Base-by-base conservation (phyloP, 1,284 basidiomycete genomes). In the Cerioporus squamosus region DNA sequence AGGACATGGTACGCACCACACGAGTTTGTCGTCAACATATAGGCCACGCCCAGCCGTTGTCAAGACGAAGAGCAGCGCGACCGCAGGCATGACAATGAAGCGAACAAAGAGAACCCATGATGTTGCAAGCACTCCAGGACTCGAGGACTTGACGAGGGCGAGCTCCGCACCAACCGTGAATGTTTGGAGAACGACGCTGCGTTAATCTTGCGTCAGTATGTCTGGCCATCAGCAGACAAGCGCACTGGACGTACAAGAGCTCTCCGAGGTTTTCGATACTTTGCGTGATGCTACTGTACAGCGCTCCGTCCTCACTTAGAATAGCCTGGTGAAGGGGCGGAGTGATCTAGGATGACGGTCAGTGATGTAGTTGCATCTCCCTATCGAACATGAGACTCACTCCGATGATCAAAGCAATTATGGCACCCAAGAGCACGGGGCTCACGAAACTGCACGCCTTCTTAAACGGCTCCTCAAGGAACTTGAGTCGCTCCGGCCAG, bases 121-220 rank as follows among this genome's bases (percentile, higher is more conserved):
- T 5, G 61, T 67, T 15, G 67, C 53, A 15, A 64, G 52, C n/a
- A 33, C 26, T 2, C 67, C 66, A 0, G 72, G 70, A n/a, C 64
- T 42, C 14, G 67, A 56, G 31, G 66, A 65, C 15, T 53, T 57
- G 9, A 72, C 68, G 18, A 68, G 55, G 2, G 68, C 70, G 50
- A 74, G 70, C 59, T 73, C 67, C 0, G 70, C 68, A 24, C 72
- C 71, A 43, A 74, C 70, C 23, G 59, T 63, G 61, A 73, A 72
- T 42, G 70, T 70, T 47, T 74, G 72, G 10, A 73, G 61, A 6
- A 61, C 66, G 36, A 72, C 70, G 51, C 70, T 73, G 40, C 18
- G 24, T 14, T 23, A 10, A 29, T 29, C 29, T 14, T 6, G 5
- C 2, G 24, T 33, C 12, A 24, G 53, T 40, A 14, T 42, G 42